Percentiles rank a stretch among this genome's conserved stretches.
phyloP scores from a whole-genome alignment of 192 early-diverging fungal genomes.

The Backusella morwellensis region DNA sequence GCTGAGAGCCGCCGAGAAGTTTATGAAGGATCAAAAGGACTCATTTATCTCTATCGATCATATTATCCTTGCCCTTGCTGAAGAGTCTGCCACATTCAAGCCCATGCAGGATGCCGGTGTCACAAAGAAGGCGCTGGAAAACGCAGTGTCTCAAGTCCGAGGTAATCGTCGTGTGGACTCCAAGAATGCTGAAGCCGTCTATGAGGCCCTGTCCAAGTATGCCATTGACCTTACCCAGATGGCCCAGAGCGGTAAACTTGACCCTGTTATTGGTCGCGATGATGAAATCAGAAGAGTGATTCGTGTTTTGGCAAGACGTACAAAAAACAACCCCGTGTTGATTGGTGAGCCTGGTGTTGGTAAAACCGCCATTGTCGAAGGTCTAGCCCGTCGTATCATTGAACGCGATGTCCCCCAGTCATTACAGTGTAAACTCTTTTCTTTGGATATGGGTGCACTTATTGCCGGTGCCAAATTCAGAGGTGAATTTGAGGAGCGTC shows the following conservation, averaged over 20 bases:
- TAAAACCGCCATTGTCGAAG: conserved; percentile 90
- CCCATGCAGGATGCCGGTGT: conserved; percentile 69
- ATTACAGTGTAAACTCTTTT: conserved; percentile 79
- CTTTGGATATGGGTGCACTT: conserved; percentile 95
- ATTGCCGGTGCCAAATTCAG: conserved; percentile 95
- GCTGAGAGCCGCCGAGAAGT: conserved; percentile 72
- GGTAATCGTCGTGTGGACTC: conserved; percentile 85
- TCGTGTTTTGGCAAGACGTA: conserved; percentile 79
- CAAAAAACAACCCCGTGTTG: conserved; percentile 77
- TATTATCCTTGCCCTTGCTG: conserved; percentile 79
- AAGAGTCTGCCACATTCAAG: conserved; percentile 59
- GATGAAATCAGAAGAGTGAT: conserved; percentile 96
- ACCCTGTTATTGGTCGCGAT: conserved; percentile 96
- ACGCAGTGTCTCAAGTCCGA: conserved; percentile 70
- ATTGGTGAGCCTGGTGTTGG: conserved; percentile 81
- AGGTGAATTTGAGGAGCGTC: conserved; percentile 97
- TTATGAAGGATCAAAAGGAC: conserved; percentile 87
- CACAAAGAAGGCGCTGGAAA: conserved; percentile 68
- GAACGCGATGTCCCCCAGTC: conserved; percentile 88
- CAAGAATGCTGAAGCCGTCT: conserved; percentile 82
- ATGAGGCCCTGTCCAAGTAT: conserved; percentile 94
- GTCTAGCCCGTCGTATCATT: conserved; percentile 93
- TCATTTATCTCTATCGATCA: conserved; percentile 88
- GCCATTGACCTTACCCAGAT: conserved; percentile 83
- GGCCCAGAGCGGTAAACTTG: conserved; percentile 88